Conservation (phyloP, 352 stramenopile genomes). For the Pythium dissimile region DNA sequence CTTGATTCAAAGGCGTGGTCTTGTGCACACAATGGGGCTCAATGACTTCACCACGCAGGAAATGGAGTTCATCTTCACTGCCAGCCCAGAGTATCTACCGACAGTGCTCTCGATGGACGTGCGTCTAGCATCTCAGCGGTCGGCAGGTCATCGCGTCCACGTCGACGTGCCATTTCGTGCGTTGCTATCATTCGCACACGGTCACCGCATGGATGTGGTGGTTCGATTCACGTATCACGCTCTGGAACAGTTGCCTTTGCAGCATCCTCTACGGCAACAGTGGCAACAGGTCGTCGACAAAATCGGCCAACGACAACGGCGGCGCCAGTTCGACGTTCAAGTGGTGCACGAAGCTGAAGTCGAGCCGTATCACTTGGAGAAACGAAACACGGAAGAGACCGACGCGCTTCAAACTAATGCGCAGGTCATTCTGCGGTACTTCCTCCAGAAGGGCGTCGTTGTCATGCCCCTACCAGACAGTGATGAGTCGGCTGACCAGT, state of each 20-base stretch:
- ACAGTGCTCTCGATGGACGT: slow-evolving; percentile 21
- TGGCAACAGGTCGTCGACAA: slow-evolving; percentile 29
- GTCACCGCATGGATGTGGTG: slow-evolving; percentile 37
- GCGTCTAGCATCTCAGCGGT: neutral
- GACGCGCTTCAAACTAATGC: slow-evolving; percentile 31
- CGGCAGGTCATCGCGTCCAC: neutral
- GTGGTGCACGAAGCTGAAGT: slow-evolving; percentile 41
- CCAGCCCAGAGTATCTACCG: slow-evolving; percentile 24
- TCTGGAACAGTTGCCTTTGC: slow-evolving; percentile 20
- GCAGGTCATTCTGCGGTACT: slow-evolving; percentile 42
- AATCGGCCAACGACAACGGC: slow-evolving; percentile 32
- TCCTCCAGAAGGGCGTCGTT: slow-evolving; percentile 48
- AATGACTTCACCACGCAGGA: slow-evolving; percentile 47
- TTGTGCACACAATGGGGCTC: slow-evolving; percentile 39
- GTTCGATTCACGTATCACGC: slow-evolving; percentile 30
- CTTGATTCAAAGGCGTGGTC: slow-evolving; percentile 28
- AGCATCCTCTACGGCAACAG: slow-evolving; percentile 11
- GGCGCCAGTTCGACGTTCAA: slow-evolving; percentile 34
- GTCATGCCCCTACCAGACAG: slow-evolving; percentile 32
- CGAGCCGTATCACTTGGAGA: slow-evolving; percentile 30
- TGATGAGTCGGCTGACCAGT: slow-evolving; percentile 13
- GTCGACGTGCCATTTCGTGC: neutral
- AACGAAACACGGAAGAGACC: slow-evolving; percentile 20
- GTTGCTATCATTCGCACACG: slow-evolving; percentile 39
- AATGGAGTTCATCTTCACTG: slow-evolving; percentile 51